These are phyloP conservation scores for Backusella australiensis DNA, from an alignment of 192 early-diverging fungal species.

Conservation along the genomic window DNA sequence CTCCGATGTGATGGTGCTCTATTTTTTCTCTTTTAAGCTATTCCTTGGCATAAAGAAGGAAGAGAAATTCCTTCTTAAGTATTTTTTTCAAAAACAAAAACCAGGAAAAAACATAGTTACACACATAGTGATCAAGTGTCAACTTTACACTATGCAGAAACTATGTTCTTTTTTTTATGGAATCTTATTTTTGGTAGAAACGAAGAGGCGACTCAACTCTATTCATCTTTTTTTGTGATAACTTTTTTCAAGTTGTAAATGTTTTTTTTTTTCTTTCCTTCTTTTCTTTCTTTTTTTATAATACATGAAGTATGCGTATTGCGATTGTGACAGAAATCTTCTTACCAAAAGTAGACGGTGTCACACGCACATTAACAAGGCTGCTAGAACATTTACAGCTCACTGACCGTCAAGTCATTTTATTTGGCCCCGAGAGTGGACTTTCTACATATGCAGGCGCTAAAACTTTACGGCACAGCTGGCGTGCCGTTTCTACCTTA, in stretches of 20 bases:
- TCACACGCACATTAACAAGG: constrained; percentile 34
- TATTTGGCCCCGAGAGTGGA: constrained; percentile 33
- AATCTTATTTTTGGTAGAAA: not conserved
- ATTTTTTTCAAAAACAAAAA: not conserved
- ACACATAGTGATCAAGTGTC: not conserved
- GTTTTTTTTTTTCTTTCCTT: not conserved
- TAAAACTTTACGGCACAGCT: constrained; percentile 28
- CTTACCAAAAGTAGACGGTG: constrained; percentile 39
- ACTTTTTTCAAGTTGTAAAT: not conserved
- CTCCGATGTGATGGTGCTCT: not conserved
- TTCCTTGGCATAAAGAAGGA: not conserved
- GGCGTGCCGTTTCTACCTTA: constrained; percentile 36
- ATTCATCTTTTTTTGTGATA: not conserved
- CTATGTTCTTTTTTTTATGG: not conserved
- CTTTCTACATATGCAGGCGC: constrained; percentile 27
- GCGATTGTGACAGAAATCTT: constrained; percentile 36
- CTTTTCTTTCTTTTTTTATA: not conserved
- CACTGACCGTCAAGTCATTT: constrained; percentile 25
- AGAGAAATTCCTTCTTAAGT: not conserved
- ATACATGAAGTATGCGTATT: constrained; percentile 15
- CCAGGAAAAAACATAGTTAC: not conserved
- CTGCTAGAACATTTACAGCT: constrained; percentile 33
- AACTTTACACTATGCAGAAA: not conserved
- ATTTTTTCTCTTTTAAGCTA: not conserved
- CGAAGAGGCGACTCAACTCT: not conserved